Conservation (phyloP, 1,139 yeast species). For the Kazachstania sp. region DNA sequence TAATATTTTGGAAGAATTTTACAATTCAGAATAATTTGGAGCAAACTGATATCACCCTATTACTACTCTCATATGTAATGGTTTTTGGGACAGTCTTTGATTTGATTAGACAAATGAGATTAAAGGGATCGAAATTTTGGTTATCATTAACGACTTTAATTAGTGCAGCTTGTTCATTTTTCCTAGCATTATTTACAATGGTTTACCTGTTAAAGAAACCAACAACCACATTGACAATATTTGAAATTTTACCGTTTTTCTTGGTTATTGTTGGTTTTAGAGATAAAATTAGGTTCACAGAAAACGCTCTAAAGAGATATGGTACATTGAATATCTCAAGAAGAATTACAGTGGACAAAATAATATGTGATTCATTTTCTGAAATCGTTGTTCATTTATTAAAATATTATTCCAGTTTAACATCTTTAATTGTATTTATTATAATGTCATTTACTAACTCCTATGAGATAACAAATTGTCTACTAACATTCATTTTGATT, state of each 20-base stretch:
- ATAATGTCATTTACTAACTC: slow-evolving; percentile 58
- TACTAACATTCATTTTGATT: slow-evolving; percentile 67
- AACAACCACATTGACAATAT: slow-evolving; percentile 65
- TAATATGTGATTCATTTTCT: slow-evolving; percentile 48
- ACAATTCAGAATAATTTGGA: slow-evolving; percentile 1
- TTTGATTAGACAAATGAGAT: slow-evolving; percentile 72
- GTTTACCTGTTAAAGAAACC: slow-evolving; percentile 38
- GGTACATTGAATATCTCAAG: slow-evolving; percentile 30
- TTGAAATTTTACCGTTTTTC: slow-evolving; percentile 92
- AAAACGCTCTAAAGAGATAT: slow-evolving; percentile 34
- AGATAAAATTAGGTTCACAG: slow-evolving; percentile 70
- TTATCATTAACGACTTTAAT: slow-evolving; percentile 73
- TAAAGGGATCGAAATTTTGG: slow-evolving; percentile 82
- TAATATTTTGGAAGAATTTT: not conserved
- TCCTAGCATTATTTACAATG: slow-evolving; percentile 70
- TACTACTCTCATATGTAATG: slow-evolving; percentile 61
- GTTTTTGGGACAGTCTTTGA: slow-evolving; percentile 80
- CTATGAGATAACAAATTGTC: slow-evolving; percentile 73
- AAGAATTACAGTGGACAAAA: slow-evolving; percentile 30
- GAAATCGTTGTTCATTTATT: slow-evolving; percentile 61
- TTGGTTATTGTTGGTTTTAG: slow-evolving; percentile 92
- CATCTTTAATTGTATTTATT: slow-evolving; percentile 59
- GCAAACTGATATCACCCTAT: slow-evolving; percentile 5
- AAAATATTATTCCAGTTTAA: slow-evolving; percentile 72
- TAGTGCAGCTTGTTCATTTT: slow-evolving; percentile 78